Evolutionary conservation across 106 monocot species (phyloP), one percentile per base, ranked within the genome.

Genomic region (Gastrodia elata): DNA sequence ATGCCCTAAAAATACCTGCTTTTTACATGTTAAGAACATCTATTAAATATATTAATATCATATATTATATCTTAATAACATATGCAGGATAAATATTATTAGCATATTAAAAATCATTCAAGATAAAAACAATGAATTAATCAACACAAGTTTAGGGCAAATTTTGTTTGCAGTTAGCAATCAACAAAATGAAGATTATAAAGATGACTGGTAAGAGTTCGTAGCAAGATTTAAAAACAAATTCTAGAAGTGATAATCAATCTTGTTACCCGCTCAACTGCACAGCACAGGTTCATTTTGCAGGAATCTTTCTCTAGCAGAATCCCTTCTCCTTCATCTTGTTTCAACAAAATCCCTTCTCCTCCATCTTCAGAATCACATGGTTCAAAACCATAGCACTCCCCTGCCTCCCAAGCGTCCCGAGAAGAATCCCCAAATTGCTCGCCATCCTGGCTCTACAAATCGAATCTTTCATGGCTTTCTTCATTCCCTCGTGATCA

Each of bases 281-380:
- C 28, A 38, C 36, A n/a, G 79, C 68, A 42, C 76, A 64, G 46
- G n/a, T 40, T 71, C 79, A 70, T 57, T 79, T 65, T n/a, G 44
- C 9, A 65, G 39, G 35, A 56, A 72, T 15, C 40, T 84, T 89
- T 87, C 83, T 87, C 77, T 85, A 7, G 73, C 78, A 72, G 91
- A 93, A 70, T 93, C 98, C 98, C 93, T 22, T 93, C 93, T 39
- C 98, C 98, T 78, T 93, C 93, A 83, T 98, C 93, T 70, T 93
- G 93, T n/a, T 91, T 22, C 81, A 89, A 4, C 93, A 91, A 81
- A 98, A 15, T 13, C 74, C 98, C 80, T 80, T 91, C 69, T 87
- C 88, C 65, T 98, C 93, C 90, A 98, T 85, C 67, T 77, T 74
- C 65, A 73, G 91, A 25, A 86, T 41, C 14, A 98, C 70, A 48